phyloP scores from a whole-genome alignment of 495 filamentous ascomycete species.

The Aspergillus kassunensis region DNA sequence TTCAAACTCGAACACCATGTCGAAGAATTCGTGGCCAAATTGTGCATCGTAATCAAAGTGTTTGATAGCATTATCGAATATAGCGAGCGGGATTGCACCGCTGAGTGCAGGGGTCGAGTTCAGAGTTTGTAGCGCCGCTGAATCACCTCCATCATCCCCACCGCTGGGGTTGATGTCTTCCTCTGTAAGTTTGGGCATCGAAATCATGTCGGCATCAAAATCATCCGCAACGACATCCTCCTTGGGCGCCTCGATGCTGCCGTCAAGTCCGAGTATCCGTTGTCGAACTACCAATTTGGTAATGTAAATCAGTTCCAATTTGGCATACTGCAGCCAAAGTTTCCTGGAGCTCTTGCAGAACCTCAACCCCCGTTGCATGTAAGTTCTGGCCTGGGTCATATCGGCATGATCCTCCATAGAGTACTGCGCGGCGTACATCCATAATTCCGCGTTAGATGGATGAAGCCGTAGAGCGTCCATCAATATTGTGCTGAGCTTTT shows the following conservation, averaged over 20 bases:
- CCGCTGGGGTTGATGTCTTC: slow-evolving; percentile 63
- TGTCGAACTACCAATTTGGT: slow-evolving; percentile 69
- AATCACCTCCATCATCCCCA: slow-evolving; percentile 46
- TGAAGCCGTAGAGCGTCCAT: slow-evolving; percentile 77
- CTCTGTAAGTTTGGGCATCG: slow-evolving; percentile 57
- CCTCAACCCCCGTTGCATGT: slow-evolving; percentile 81
- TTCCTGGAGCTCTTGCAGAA: slow-evolving; percentile 70
- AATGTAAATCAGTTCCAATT: slow-evolving; percentile 89
- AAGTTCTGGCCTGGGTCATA: slow-evolving; percentile 79
- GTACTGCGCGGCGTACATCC: slow-evolving; percentile 79
- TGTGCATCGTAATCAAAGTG: slow-evolving; percentile 59
- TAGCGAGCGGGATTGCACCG: slow-evolving; percentile 86
- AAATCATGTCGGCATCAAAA: slow-evolving; percentile 51
- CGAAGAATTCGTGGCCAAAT: slow-evolving; percentile 72
- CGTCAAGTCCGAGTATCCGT: slow-evolving; percentile 66
- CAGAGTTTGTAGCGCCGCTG: slow-evolving; percentile 56
- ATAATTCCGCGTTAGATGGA: slow-evolving; percentile 77
- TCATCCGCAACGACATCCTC: slow-evolving; percentile 36
- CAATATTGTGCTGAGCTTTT: slow-evolving; percentile 73
- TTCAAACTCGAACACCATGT: slow-evolving; percentile 67
- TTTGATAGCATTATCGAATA: slow-evolving; percentile 84
- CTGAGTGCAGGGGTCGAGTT: slow-evolving; percentile 75
- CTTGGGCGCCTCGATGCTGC: slow-evolving; percentile 37
- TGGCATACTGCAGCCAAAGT: slow-evolving; percentile 86
- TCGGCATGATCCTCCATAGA: slow-evolving; percentile 73